Percentiles rank a stretch among this genome's conserved stretches.
Evolutionary conservation across 345 rosid genomes (phyloP).

Genomic region (Capsella bursapastoris): DNA sequence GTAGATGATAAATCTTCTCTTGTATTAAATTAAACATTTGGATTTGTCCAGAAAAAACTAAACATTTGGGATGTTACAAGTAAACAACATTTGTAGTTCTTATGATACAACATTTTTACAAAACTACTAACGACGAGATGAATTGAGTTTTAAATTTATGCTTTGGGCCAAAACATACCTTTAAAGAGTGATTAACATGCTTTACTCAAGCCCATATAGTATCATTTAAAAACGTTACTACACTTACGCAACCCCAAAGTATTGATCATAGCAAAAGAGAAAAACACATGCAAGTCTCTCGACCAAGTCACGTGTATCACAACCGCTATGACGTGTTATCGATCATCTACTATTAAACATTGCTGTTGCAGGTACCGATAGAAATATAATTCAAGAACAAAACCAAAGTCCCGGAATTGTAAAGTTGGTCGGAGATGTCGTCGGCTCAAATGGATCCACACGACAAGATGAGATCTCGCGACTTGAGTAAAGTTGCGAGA

Average conservation of each 20-base stretch:
- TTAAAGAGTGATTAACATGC: not conserved
- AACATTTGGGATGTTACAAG: too few relatives aligned
- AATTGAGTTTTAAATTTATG: not conserved
- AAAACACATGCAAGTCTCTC: slow-evolving; percentile 22
- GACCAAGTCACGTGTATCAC: slow-evolving; percentile 5
- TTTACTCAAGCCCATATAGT: slow-evolving; percentile 5
- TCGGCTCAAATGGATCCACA: slow-evolving; percentile 53
- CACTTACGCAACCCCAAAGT: not conserved
- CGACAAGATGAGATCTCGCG: slow-evolving; percentile 62
- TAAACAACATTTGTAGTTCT: too few relatives aligned
- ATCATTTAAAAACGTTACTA: not conserved
- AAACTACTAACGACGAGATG: not conserved
- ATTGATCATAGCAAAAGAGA: slow-evolving; percentile 12
- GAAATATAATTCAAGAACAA: not conserved
- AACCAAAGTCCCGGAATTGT: not conserved
- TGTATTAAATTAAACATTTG: too few relatives aligned
- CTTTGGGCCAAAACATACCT: slow-evolving; percentile 8
- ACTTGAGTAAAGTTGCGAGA: slow-evolving; percentile 52
- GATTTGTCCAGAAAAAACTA: too few relatives aligned
- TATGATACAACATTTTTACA: too few relatives aligned
- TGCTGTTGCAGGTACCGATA: not conserved
- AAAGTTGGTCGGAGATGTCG: slow-evolving; percentile 37
- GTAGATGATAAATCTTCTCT: too few relatives aligned
- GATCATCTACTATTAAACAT: slow-evolving; percentile 1
- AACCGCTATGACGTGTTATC: slow-evolving; percentile 29